Evolutionary conservation across 1,139 yeast genomes (phyloP).

Genomic region (Chernovozyma aurita): DNA sequence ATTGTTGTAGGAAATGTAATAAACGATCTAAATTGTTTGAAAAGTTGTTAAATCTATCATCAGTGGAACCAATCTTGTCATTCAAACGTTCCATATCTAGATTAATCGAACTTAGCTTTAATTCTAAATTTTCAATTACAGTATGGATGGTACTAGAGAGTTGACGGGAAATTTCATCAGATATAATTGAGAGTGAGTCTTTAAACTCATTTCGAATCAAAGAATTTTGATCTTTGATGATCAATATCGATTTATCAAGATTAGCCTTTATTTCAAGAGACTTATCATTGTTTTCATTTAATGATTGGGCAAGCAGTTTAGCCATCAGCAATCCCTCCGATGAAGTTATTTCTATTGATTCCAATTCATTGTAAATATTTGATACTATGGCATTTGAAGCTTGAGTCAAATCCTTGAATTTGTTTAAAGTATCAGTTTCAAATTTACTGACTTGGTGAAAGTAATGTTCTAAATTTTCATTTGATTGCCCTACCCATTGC

Average conservation of each 20-base stretch:
- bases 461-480: neutral
- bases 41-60: neutral
- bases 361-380: conserved; percentile 1
- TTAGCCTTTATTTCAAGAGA: neutral
- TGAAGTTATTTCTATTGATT: conserved; percentile 2
- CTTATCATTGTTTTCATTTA: neutral
- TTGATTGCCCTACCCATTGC: neutral
- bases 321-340: neutral
- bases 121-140: neutral
- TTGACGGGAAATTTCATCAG: conserved; percentile 3
- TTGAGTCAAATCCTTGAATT: neutral
- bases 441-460: too few relatives aligned
- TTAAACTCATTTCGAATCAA: neutral
- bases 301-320: neutral
- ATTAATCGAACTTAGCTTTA: neutral
- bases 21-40: conserved; percentile 1
- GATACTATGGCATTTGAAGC: neutral
- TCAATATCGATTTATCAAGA: neutral
- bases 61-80: neutral
- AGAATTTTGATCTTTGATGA: neutral
- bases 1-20: neutral
- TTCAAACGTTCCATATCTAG: neutral
- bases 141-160: neutral
- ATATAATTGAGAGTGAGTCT: conserved; percentile 1
- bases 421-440: neutral